phyloP scores from a whole-genome alignment of 1,284 basidiomycete genomes.

The Entoloma clypeatum region DNA sequence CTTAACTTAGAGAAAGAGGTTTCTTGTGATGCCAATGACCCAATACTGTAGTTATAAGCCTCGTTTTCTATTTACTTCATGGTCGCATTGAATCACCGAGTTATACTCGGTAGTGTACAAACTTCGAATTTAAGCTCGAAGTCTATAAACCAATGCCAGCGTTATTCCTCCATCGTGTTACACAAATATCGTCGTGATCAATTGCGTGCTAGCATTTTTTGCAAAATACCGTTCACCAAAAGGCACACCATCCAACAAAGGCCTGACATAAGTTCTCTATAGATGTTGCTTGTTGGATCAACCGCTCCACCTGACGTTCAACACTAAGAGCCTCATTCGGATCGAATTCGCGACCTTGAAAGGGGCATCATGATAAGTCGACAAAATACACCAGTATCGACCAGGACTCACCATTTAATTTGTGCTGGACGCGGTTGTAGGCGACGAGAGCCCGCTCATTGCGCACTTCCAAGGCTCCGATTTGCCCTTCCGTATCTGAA shows the following conservation, averaged over 20 bases:
- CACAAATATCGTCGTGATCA: no score
- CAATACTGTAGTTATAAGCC: no score
- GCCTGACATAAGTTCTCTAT: constrained; percentile 94
- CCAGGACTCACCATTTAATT: constrained; percentile 75
- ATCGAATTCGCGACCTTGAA: constrained; percentile 83
- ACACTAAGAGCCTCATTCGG: constrained; percentile 73
- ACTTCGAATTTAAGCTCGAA: no score
- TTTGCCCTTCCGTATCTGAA: constrained; percentile 52
- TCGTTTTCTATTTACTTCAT: no score
- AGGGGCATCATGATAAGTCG: constrained; percentile 7
- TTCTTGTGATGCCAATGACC: no score
- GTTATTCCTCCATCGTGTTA: no score
- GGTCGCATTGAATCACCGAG: no score
- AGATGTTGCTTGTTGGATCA: constrained; percentile 88
- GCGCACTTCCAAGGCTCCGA: constrained; percentile 75
- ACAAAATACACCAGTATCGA: constrained; percentile 5
- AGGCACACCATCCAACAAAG: constrained; percentile 88
- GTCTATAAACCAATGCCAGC: no score
- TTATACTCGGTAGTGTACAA: no score
- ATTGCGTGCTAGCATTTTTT: no score
- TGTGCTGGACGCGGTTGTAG: constrained; percentile 90
- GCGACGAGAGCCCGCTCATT: constrained; percentile 89
- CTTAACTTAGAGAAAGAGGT: no score
- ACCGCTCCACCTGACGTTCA: constrained; percentile 79
- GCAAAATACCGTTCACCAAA: no score